These are phyloP conservation scores for Rhynchosporium secalis DNA, from an alignment of 2,329 filamentous ascomycete genomes.

Conservation along the genomic window DNA sequence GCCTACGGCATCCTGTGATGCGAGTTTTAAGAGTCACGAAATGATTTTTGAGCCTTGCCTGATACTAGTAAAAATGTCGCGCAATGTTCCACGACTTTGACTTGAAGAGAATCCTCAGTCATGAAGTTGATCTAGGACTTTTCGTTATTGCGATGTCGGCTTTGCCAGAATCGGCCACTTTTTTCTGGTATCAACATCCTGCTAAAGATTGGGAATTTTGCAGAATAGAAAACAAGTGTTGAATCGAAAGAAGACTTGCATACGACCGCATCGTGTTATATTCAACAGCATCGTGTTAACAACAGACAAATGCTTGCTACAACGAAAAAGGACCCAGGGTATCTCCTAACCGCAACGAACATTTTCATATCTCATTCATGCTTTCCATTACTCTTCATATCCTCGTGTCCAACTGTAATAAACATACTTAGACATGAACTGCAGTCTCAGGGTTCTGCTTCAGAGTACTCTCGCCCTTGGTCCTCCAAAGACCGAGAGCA, in stretches of 20 bases:
- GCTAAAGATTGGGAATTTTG: no score
- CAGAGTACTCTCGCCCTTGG: constrained; percentile 29
- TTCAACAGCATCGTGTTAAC: constrained; percentile 5
- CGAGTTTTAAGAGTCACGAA: no score
- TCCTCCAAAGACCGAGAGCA: constrained; percentile 47
- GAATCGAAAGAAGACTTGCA: not conserved
- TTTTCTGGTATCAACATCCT: no score
- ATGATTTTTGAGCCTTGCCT: no score
- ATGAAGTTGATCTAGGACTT: no score
- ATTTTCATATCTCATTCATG: not conserved
- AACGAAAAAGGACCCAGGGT: constrained; percentile 13
- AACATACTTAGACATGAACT: constrained; percentile 14
- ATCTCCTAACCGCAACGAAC: constrained; percentile 11
- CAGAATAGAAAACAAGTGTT: no score
- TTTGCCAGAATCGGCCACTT: no score
- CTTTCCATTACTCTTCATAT: not conserved
- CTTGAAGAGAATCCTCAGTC: no score
- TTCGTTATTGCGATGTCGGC: no score
- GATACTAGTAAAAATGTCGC: no score
- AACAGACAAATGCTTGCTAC: not conserved
- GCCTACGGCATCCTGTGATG: no score
- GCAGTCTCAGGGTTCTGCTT: constrained; percentile 31
- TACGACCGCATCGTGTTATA: not conserved
- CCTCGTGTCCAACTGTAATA: not conserved
- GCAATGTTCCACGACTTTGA: no score